Percentiles rank a stretch among this genome's conserved stretches.
These are phyloP conservation scores for Crotalaria pallida DNA, from an alignment of 306 rosid species.

Conservation along the genomic window DNA sequence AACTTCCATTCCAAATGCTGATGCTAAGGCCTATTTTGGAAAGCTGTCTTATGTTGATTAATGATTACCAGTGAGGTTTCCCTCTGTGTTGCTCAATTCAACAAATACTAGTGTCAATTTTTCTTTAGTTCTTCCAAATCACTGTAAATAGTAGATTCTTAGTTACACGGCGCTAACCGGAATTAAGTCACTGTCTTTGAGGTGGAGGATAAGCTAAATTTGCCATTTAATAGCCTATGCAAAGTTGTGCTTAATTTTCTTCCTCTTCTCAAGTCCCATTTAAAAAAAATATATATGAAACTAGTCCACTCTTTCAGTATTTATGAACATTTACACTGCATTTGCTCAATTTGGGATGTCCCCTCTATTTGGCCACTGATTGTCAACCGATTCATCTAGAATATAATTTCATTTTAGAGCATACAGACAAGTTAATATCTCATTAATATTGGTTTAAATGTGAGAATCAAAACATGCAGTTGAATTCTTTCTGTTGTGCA, in stretches of 20 bases:
- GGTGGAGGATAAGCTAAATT: background rate
- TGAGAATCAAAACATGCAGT: background rate
- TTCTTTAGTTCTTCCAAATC: background rate
- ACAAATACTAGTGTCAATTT: background rate
- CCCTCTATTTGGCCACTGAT: background rate
- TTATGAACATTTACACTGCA: background rate
- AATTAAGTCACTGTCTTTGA: background rate
- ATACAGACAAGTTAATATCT: background rate
- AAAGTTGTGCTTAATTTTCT: background rate
- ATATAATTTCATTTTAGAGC: background rate
- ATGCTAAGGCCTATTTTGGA: background rate
- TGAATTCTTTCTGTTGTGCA: background rate
- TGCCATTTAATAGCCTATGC: background rate
- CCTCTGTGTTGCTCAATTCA: background rate
- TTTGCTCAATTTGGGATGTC: background rate
- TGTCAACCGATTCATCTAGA: background rate
- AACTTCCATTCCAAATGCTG: background rate
- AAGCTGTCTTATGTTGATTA: background rate
- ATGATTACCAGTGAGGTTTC: background rate
- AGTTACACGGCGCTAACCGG: background rate
- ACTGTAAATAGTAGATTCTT: background rate
- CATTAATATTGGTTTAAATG: background rate
- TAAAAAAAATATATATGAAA: background rate
- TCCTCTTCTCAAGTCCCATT: background rate
- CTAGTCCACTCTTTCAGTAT: background rate